phyloP scores from a whole-genome alignment of 441 rosid species.

The Gossypium schwendimanii region DNA sequence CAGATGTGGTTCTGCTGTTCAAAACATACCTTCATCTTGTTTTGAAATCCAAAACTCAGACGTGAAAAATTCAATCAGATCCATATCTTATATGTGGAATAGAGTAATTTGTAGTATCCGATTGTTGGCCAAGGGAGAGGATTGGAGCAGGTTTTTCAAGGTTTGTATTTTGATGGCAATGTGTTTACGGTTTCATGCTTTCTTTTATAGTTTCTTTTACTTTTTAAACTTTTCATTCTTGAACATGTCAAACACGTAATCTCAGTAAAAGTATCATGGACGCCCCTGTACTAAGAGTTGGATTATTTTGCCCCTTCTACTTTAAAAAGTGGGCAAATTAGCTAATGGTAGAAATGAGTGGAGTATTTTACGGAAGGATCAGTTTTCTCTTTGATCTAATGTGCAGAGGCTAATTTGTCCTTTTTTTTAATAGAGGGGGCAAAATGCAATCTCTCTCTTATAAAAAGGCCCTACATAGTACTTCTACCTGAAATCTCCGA shows the following conservation, averaged over 20 bases:
- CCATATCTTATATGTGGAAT: conserved; percentile 53
- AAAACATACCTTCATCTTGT: conserved; percentile 40
- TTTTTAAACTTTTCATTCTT: background rate
- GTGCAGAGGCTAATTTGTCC: background rate
- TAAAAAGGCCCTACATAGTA: background rate
- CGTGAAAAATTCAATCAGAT: conserved; percentile 39
- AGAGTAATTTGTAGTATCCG: conserved; percentile 28
- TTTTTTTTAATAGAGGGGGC: background rate
- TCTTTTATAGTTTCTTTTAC: background rate
- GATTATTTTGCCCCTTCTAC: background rate
- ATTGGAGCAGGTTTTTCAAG: conserved; percentile 63
- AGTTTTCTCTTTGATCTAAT: background rate
- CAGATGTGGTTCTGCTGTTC: conserved; percentile 49
- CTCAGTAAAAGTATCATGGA: background rate
- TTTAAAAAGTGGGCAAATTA: background rate
- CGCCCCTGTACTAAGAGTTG: background rate
- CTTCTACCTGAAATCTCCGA: background rate
- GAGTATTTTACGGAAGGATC: background rate
- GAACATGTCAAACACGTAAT: background rate
- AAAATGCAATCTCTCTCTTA: background rate
- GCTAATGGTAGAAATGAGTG: background rate
- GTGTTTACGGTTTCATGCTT: conserved; percentile 6
- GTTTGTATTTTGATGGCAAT: conserved; percentile 26
- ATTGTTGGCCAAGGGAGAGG: conserved; percentile 52
- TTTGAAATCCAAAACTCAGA: conserved; percentile 48